These are phyloP conservation scores for Ophiosphaerella korrae DNA, from an alignment of 2,329 filamentous ascomycete genomes.

Conservation along the genomic window DNA sequence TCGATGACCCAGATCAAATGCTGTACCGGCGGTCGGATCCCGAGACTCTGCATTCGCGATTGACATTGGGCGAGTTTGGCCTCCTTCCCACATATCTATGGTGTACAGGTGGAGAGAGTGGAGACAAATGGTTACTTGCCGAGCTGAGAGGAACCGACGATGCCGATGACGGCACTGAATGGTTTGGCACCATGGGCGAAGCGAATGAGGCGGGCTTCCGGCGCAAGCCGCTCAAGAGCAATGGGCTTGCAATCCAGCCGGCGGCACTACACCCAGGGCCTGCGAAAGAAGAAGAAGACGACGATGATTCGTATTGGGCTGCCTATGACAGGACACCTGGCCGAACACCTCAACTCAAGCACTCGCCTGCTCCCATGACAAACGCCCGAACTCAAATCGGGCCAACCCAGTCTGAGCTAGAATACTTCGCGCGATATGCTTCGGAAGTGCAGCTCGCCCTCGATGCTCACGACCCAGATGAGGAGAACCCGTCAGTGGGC, in stretches of 20 bases:
- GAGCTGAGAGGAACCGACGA: conserved; percentile 68
- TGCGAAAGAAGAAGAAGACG: conserved; percentile 56
- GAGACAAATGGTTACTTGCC: conserved; percentile 72
- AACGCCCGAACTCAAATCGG: conserved; percentile 43
- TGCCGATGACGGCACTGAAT: conserved; percentile 61
- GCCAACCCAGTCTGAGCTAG: conserved; percentile 61
- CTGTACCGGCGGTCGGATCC: conserved; percentile 72
- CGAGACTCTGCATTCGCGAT: conserved; percentile 74
- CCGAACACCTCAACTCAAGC: conserved; percentile 53
- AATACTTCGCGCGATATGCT: conserved; percentile 78
- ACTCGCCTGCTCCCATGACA: conserved; percentile 64
- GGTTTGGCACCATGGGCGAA: conserved; percentile 63
- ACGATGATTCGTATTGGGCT: conserved; percentile 83
- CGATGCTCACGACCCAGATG: conserved; percentile 81
- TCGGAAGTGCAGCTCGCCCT: conserved; percentile 76
- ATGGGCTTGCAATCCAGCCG: conserved; percentile 19
- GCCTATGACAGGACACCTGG: conserved; percentile 70
- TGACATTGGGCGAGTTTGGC: conserved; percentile 65
- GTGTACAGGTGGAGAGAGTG: conserved; percentile 68
- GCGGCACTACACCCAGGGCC: conserved; percentile 16
- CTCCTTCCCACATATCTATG: conserved; percentile 71
- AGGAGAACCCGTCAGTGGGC: conserved; percentile 56
- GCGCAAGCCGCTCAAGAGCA: conserved; percentile 29
- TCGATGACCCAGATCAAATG: conserved; percentile 68
- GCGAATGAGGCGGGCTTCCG: conserved; percentile 61